Evolutionary conservation across 164 flowering plant genomes (phyloP), one percentile per base, ranked within the genome.

Genomic region (Vitis amurensis): DNA sequence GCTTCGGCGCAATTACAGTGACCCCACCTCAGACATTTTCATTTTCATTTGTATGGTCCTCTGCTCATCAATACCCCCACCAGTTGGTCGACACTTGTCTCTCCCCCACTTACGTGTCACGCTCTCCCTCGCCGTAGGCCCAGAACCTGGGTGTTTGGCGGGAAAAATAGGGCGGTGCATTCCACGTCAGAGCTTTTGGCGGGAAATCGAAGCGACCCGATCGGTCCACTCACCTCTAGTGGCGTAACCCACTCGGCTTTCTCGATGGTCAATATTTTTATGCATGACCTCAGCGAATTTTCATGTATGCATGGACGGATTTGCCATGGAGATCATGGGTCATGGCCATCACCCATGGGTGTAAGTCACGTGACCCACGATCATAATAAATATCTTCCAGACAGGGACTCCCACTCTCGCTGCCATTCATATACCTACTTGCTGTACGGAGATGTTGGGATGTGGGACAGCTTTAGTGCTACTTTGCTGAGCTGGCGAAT

Each of bases 121-220:
- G 5, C 23, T 11, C 1, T 70, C 67, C 72, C n/a, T 60, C 44
- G 19, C 13, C 15, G 48, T 13, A 29, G 1, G 15, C 11, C n/a
- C 50, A 57, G 55, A 14, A 56, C 14, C 2, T 15, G 17, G 56
- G 29, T 12, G 8, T 37, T 67, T 70, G 64, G 80, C 80, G 75
- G 75, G 75, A 65, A 76, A 67, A 67, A 16, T 11, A 58, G 52
- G 61, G 50, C 37, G 47, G 44, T 61, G 77, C 78, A 71, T 3
- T 64, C 81, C 74, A 70, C 77, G 64, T 60, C 59, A 64, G 66
- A 81, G 63, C 3, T 49, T 51, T 63, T 78, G 80, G 84, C 81
- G 84, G 84, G 81, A 78, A 76, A 67, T 7, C 64, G 69, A 78
- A 69, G 79, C 79, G 44, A 71, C 61, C 63, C 19, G 14, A 11